Evolutionary conservation across 2,329 filamentous ascomycete genomes (phyloP), one percentile per base, ranked within the genome.

Genomic region (Aspergillus sp.): DNA sequence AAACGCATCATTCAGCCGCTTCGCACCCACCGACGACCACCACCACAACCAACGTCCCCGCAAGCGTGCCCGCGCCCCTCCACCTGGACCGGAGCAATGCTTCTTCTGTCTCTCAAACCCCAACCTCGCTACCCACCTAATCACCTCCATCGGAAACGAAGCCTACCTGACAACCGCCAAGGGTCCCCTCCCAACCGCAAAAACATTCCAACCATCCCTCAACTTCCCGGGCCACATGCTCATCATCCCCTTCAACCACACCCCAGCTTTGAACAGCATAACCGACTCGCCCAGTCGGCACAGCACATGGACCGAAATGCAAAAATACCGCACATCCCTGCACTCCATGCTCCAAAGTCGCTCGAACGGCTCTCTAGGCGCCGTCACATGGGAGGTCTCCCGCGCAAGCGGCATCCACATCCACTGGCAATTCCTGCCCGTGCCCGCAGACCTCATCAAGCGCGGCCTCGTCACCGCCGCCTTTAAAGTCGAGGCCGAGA

Each of bases 21-120:
- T 76, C 53, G 68, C 74, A n/a, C 42, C 51, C 13, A 61, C 72
- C 68, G 73, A 74, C 22, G 75, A 76, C 53, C 43, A 69, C 53
- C 43, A 69, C 68, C 66, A 64, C 68, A 74, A 55, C 68, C 68
- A 56, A 66, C 71, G 71, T 17, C 68, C 73, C 5, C 67, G 64
- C 47, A 79, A 80, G 52, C 78, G 71, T 68, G 75, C 71, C 67
- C 81, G 78, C 22, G 76, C 73, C 5, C 86, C 73, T 22, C 73
- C 71, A 2, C 74, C 87, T 12, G 86, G 87, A 0, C 91, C 91
- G 2, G 87, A 88, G 52, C 84, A 89, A 67, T 99, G 95, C 77
- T 99, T 95, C 80, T 98, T 99, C 79, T 99, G 95, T 71, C 82
- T 99, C 11, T 93, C 91, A 5, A 97, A 96, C 72, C 86, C 89